These are phyloP conservation scores for Penicillium egyptiacum DNA, from an alignment of 495 filamentous ascomycete species.

Conservation along the genomic window DNA sequence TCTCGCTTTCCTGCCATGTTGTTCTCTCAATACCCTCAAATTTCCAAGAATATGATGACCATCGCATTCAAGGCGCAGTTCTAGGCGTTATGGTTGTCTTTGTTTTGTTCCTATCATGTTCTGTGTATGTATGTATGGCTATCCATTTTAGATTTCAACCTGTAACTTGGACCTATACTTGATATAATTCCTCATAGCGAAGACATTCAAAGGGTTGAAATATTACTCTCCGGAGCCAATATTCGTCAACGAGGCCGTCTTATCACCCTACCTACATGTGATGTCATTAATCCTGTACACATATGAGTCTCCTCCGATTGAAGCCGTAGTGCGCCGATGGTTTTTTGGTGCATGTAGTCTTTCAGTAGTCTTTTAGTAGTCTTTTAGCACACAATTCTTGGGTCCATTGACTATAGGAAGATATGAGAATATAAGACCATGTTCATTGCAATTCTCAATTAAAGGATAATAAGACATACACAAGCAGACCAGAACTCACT, in stretches of 20 bases:
- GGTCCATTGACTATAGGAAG: neutral
- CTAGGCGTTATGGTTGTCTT: constrained; percentile 11
- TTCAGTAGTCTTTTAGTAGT: too few relatives aligned
- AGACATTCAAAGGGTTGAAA: neutral
- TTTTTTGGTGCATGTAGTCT: too few relatives aligned
- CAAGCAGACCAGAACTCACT: constrained; percentile 33
- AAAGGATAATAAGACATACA: constrained; percentile 30
- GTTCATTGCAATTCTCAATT: constrained; percentile 25
- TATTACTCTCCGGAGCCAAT: too few relatives aligned
- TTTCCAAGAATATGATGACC: constrained; percentile 17
- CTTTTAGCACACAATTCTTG: too few relatives aligned
- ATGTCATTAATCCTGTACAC: too few relatives aligned
- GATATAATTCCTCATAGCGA: neutral
- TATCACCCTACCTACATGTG: too few relatives aligned
- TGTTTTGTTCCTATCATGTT: neutral
- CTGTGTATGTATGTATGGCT: constrained; percentile 5
- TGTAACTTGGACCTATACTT: neutral
- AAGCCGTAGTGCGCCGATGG: too few relatives aligned
- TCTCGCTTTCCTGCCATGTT: constrained; percentile 10
- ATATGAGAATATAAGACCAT: constrained; percentile 15
- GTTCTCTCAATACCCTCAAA: constrained; percentile 9
- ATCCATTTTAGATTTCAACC: neutral
- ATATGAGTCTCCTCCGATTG: too few relatives aligned
- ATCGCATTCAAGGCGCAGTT: constrained; percentile 18
- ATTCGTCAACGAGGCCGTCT: too few relatives aligned